These are phyloP conservation scores for Globisporangium splendens DNA, from an alignment of 352 stramenopile genomes.

Conservation along the genomic window DNA sequence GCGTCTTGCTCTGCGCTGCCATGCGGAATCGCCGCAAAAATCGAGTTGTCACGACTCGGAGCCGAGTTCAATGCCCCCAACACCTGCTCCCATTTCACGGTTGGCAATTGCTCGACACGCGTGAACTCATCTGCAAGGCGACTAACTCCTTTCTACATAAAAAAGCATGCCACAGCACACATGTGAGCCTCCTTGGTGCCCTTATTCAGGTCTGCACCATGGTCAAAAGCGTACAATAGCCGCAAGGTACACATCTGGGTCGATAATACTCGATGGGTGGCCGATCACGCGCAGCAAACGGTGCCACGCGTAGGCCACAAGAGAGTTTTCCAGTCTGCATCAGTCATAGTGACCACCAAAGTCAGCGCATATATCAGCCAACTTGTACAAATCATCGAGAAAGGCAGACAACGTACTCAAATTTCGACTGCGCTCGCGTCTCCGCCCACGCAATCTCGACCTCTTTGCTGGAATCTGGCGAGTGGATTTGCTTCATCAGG, in stretches of 20 bases:
- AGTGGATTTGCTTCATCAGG: slow-evolving; percentile 71
- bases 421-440: slow-evolving; percentile 54
- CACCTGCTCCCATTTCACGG: slow-evolving; percentile 74
- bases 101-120: slow-evolving; percentile 54
- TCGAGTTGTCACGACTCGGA: slow-evolving; percentile 33
- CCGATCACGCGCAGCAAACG: slow-evolving; percentile 78
- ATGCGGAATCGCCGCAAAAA: slow-evolving; percentile 47
- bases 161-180: background rate
- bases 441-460: slow-evolving; percentile 77
- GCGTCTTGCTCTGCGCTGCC: slow-evolving; percentile 20
- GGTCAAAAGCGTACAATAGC: slow-evolving; percentile 40
- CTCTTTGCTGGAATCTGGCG: slow-evolving; percentile 44
- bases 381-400: background rate
- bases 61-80: slow-evolving; percentile 59
- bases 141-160: slow-evolving; percentile 68
- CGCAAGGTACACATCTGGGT: slow-evolving; percentile 81
- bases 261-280: slow-evolving; percentile 74
- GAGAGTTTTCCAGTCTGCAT: slow-evolving; percentile 49
- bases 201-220: no score
- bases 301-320: slow-evolving; percentile 84
- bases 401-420: slow-evolving; percentile 36
- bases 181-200: no score
- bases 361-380: background rate
- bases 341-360: background rate
- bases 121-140: slow-evolving; percentile 76